These are phyloP conservation scores for Metarhizium rileyi DNA, from an alignment of 2,329 filamentous ascomycete species.

Conservation along the genomic window DNA sequence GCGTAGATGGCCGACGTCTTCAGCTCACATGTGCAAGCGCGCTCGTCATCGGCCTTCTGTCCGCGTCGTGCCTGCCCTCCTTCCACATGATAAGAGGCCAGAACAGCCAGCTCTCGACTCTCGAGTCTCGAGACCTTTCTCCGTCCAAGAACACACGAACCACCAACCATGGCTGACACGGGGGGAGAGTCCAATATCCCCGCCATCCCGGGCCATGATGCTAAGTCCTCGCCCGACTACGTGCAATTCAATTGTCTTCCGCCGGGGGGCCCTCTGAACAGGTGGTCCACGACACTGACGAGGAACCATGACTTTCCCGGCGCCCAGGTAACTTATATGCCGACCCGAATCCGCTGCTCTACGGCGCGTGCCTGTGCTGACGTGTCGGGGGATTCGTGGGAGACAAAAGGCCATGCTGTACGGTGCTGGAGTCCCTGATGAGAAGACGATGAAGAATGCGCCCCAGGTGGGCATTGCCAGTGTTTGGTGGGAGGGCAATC, in stretches of 20 bases:
- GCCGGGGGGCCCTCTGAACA: constrained; percentile 56
- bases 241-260: constrained; percentile 43
- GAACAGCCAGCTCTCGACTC: too few species aligned
- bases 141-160: too few species aligned
- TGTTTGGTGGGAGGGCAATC: constrained; percentile 97
- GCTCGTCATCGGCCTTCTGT: neutral
- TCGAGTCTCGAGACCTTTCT: too few species aligned
- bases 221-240: constrained; percentile 42
- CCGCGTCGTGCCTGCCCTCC: neutral
- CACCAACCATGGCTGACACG: constrained; percentile 13
- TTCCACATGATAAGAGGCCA: neutral
- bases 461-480: constrained; percentile 86
- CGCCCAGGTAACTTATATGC: constrained; percentile 80
- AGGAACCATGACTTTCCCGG: constrained; percentile 83
- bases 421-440: constrained; percentile 76
- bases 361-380: too few species aligned
- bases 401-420: constrained; percentile 75
- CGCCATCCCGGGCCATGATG: constrained; percentile 20
- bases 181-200: constrained; percentile 14
- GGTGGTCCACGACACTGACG: constrained; percentile 76
- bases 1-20: too few species aligned
- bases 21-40: too few species aligned
- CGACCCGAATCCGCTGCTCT: too few species aligned
- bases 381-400: neutral
- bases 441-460: constrained; percentile 77